Base-by-base conservation (phyloP, 2,329 filamentous ascomycete species). In the Fusarium avenaceum region DNA sequence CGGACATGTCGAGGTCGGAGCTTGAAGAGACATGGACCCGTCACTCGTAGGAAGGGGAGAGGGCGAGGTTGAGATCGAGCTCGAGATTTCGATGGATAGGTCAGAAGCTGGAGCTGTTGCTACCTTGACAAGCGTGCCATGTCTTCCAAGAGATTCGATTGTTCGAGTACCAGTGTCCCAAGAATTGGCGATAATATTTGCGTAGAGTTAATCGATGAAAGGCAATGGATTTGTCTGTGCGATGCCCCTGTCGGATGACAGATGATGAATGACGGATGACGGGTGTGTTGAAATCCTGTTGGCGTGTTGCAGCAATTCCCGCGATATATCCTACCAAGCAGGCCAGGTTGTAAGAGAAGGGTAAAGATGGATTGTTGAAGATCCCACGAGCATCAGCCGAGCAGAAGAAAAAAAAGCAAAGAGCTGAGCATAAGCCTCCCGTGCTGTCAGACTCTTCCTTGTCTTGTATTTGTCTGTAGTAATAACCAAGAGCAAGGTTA, bases 1-100 rank as follows among this genome's bases (percentile, higher is more conserved):
- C 69, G 58, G 73, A 74, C 73, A 75, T 75, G 63, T 57, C 65
- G 73, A 63, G 51, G 52, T 57, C 48, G 64, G 59, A 42, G 35
- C n/a, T 55, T 48, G 59, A 59, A 65, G 53, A 67, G 65, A 72
- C 70, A 73, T 73, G 72, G 64, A 62, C 57, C 58, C 63, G 24
- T 67, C 40, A 47, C 64, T 69, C 55, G 58, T 69, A 56, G 63
- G 57, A 69, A 64, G 38, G 14, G 30, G 14, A 33, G 47, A 59
- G 42, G 47, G 53, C 50, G 53, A 57, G 59, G 28, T 28, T 30
- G 50, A 51, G 59, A 39, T 58, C 40, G 54, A 55, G 38, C 42
- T 22, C n/a, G 35, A 38, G 35, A 38, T n/a, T 17, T 20, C 57
- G 68, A 57, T 71, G 57, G 63, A 54, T 39, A 35, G 42, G 26